These are phyloP conservation scores for Loxodes magnus DNA, from an alignment of 73 alveolate genomes.

Conservation along the genomic window DNA sequence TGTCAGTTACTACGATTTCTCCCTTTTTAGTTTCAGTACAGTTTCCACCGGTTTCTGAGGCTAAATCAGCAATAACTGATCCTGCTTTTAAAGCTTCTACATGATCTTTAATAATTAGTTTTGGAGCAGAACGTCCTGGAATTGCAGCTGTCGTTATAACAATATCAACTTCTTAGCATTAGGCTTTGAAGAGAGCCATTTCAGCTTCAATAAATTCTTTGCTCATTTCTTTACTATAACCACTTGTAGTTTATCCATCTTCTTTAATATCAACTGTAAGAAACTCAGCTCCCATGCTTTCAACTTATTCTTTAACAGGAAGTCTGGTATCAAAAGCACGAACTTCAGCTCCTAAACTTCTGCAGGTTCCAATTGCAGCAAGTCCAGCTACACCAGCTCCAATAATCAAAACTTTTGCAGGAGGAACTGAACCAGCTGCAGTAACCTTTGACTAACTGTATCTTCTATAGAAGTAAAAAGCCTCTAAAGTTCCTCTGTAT, in stretches of 20 bases:
- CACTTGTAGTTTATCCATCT: slow-evolving; percentile 38
- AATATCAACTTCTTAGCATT: slow-evolving; percentile 44
- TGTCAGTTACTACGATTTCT: slow-evolving; percentile 17
- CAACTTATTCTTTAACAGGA: slow-evolving; percentile 40
- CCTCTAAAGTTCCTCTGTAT: slow-evolving; percentile 70
- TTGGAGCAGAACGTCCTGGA: slow-evolving; percentile 58
- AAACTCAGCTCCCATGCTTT: slow-evolving; percentile 67
- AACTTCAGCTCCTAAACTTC: slow-evolving; percentile 34
- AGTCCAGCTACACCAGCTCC: slow-evolving; percentile 62
- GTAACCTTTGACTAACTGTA: slow-evolving; percentile 21
- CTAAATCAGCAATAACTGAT: slow-evolving; percentile 63
- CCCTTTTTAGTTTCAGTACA: slow-evolving; percentile 26
- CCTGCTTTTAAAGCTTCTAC: slow-evolving; percentile 48
- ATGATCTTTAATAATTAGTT: slow-evolving; percentile 13
- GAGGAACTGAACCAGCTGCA: slow-evolving; percentile 50
- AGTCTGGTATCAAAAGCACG: slow-evolving; percentile 51
- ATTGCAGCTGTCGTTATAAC: slow-evolving; percentile 48
- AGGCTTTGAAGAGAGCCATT: slow-evolving; percentile 26
- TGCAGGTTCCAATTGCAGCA: slow-evolving; percentile 36
- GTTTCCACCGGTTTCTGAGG: slow-evolving; percentile 76
- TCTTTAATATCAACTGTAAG: slow-evolving; percentile 47
- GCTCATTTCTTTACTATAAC: slow-evolving; percentile 38
- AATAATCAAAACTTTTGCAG: slow-evolving; percentile 70
- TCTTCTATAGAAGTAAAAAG: slow-evolving; percentile 28
- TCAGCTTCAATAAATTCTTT: slow-evolving; percentile 35